phyloP scores from a whole-genome alignment of 129 eudicot species.

The Scalesia atractyloides region DNA sequence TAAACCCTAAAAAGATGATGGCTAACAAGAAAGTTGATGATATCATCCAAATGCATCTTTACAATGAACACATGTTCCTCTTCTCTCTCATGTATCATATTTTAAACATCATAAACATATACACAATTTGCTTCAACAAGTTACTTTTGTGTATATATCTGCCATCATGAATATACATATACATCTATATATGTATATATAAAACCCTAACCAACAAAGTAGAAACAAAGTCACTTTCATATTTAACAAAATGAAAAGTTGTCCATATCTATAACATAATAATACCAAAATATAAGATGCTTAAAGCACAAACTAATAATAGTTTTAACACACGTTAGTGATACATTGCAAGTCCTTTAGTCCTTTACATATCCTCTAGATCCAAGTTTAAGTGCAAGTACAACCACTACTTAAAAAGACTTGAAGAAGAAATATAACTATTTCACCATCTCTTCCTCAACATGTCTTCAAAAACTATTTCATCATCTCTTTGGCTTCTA shows the following conservation, averaged over 20 bases:
- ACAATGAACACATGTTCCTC: not conserved
- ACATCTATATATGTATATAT: too few species aligned
- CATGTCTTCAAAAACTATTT: slow-evolving; percentile 20
- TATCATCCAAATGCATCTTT: not conserved
- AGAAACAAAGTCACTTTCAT: not conserved
- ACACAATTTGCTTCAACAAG: not conserved
- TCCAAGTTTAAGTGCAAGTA: slow-evolving; percentile 11
- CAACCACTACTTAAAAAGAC: slow-evolving; percentile 15
- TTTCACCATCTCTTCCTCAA: slow-evolving; percentile 28
- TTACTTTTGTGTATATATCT: not conserved
- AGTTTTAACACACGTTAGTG: slow-evolving; percentile 17
- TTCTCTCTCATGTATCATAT: not conserved
- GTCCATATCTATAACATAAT: slow-evolving; percentile 18
- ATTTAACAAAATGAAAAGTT: slow-evolving; percentile 5
- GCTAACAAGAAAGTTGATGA: not conserved
- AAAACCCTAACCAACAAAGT: not conserved
- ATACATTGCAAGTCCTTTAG: slow-evolving; percentile 23
- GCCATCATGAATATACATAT: not conserved
- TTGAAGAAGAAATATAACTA: slow-evolving; percentile 9
- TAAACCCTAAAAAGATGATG: slow-evolving; percentile 12
- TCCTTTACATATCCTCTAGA: slow-evolving; percentile 24
- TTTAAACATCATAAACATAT: not conserved
- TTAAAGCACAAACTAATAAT: slow-evolving; percentile 16
- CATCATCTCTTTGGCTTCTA: slow-evolving; percentile 34
- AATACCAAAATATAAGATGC: slow-evolving; percentile 1